Percentiles rank a stretch among this genome's conserved stretches.
These are phyloP conservation scores for Paramecium biaurelia DNA, from an alignment of 73 alveolate genomes.

Conservation along the genomic window DNA sequence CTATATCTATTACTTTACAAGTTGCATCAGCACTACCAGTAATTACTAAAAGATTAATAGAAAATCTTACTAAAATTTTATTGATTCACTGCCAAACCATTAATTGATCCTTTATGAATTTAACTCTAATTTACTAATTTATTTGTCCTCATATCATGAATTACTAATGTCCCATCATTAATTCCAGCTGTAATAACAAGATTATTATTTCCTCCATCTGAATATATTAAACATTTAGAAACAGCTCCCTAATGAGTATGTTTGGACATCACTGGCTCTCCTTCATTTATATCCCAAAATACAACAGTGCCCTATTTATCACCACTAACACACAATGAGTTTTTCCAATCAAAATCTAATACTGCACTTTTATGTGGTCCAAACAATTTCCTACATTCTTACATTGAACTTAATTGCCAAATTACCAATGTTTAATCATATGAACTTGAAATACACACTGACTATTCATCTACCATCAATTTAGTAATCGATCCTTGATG, in stretches of 20 bases:
- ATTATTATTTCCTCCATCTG: constrained; percentile 91
- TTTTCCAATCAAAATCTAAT: constrained; percentile 92
- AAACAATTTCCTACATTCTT: constrained; percentile 68
- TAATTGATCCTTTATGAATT: constrained; percentile 95
- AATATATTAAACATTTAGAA: constrained; percentile 79
- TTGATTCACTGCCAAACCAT: constrained; percentile 55
- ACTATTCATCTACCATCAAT: constrained; percentile 75
- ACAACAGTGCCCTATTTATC: constrained; percentile 92
- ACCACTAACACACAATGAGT: constrained; percentile 90
- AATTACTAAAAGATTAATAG: constrained; percentile 56
- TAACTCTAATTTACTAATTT: constrained; percentile 75
- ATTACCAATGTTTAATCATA: constrained; percentile 86
- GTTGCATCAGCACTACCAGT: constrained; percentile 98
- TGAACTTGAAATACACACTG: constrained; percentile 78
- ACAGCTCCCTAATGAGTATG: constrained; percentile 92
- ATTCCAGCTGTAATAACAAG: constrained; percentile 89
- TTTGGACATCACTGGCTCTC: constrained; percentile 66
- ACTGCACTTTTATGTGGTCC: constrained; percentile 96
- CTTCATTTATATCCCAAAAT: constrained; percentile 78
- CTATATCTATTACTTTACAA: constrained; percentile 82
- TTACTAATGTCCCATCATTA: constrained; percentile 90
- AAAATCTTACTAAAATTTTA: constrained; percentile 39
- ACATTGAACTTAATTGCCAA: constrained; percentile 81
- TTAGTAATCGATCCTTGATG: constrained; percentile 78
- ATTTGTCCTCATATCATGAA: constrained; percentile 94